phyloP scores from a whole-genome alignment of 2,329 filamentous ascomycete genomes.

The Neonectria faginata region DNA sequence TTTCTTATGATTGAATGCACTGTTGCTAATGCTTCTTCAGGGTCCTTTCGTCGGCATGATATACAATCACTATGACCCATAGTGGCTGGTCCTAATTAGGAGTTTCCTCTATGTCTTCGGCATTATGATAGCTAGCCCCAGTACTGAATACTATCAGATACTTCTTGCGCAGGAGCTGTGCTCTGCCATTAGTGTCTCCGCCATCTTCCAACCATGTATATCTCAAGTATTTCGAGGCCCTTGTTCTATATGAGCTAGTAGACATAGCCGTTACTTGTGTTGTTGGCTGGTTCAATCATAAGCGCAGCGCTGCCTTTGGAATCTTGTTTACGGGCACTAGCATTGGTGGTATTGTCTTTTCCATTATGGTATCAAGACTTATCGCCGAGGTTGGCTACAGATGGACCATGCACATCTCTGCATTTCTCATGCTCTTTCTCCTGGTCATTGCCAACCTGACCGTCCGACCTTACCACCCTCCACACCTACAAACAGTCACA shows the following conservation, averaged over 20 bases:
- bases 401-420: conserved; percentile 45
- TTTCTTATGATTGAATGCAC: no score
- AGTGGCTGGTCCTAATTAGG: conserved; percentile 63
- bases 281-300: conserved; percentile 12
- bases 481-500: conserved; percentile 43
- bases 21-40: conserved; percentile 32
- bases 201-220: conserved; percentile 48
- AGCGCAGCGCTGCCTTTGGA: conserved; percentile 15
- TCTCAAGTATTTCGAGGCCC: background rate
- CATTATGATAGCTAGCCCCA: conserved; percentile 70
- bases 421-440: conserved; percentile 52
- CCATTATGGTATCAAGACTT: conserved; percentile 22
- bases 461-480: conserved; percentile 36
- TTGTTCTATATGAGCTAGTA: background rate
- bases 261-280: background rate
- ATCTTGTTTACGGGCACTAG: conserved; percentile 16
- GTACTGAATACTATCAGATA: conserved; percentile 55
- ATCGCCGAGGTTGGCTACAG: conserved; percentile 7
- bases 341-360: conserved; percentile 24
- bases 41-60: conserved; percentile 71
- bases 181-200: conserved; percentile 49
- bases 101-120: conserved; percentile 69
- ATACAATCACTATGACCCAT: conserved; percentile 72
- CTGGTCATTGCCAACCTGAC: conserved; percentile 50
- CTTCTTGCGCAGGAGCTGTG: conserved; percentile 54